Evolutionary conservation across 1,284 basidiomycete genomes (phyloP).

Genomic region (Microstroma glucosiphilum): DNA sequence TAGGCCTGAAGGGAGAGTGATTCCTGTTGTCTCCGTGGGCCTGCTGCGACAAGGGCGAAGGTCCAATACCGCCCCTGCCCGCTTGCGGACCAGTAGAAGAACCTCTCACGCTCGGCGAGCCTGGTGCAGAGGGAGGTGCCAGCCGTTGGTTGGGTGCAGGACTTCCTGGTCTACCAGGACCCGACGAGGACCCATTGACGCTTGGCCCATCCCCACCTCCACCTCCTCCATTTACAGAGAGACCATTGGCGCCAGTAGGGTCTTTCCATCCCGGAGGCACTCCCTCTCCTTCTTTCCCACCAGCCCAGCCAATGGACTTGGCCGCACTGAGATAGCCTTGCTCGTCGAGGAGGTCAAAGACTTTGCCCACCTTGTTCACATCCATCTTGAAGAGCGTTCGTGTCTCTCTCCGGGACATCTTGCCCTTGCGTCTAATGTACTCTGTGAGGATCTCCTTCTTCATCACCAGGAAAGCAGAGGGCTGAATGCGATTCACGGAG

Average conservation of each 20-base stretch:
- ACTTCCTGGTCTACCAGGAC: no score
- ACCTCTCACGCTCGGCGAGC: no score
- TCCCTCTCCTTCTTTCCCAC: conserved; percentile 16
- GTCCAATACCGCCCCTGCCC: neutral
- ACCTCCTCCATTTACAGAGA: neutral
- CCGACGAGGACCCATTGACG: neutral
- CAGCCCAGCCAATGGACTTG: conserved; percentile 26
- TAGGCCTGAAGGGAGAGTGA: conserved; percentile 3
- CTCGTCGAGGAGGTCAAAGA: conserved; percentile 46
- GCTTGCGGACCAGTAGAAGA: no score
- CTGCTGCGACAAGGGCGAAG: conserved; percentile 5
- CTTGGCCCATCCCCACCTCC: neutral
- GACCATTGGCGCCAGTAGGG: neutral
- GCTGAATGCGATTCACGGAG: conserved; percentile 43
- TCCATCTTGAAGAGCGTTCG: conserved; percentile 41
- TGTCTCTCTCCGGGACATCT: conserved; percentile 38
- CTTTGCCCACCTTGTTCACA: conserved; percentile 40
- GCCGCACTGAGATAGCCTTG: conserved; percentile 43
- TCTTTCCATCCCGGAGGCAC: conserved; percentile 24
- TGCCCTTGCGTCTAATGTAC: conserved; percentile 33
- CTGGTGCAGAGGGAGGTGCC: no score
- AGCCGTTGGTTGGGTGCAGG: no score
- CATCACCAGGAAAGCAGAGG: conserved; percentile 44
- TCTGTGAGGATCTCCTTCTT: conserved; percentile 44
- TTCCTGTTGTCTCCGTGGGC: neutral